Base-by-base conservation (phyloP, 2,329 filamentous ascomycete genomes). In the Penicillium carneum region DNA sequence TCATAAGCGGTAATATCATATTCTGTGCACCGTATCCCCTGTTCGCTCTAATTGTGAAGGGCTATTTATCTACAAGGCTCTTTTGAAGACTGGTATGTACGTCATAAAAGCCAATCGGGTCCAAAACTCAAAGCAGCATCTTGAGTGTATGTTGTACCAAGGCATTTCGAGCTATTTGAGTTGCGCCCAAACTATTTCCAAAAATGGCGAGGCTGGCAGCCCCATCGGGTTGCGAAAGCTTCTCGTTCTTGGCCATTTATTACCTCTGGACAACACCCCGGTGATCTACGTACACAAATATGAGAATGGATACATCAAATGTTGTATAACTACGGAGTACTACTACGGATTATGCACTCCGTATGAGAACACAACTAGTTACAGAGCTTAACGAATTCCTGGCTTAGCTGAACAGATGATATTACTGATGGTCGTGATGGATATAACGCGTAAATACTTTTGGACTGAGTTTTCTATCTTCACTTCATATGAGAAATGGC, bases 51-150 rank as follows among this genome's bases (percentile, higher is more conserved):
- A 11, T 11, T 18, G 5, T n/a, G 26, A 45, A 46, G 26, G 16
- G 2, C 10, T 9, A 41, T 41, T 12, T 45, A 7, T 16, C 8
- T 0, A 4, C 10, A 3, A 14, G 20, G 4, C 10, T 10, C 12
- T 11, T 12, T 18, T 26, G 20, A 43, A 43, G 12, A 16, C 12
- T 26, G 23, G 23, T 26, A 10, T 11, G 14, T 20, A 39, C 41
- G 66, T 68, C 23, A 20, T 20, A 23, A 14, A 23, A 20, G n/a
- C 18, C 1, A 9, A 43, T 26, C 9, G 10, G 20, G 20, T 16
- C 20, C 11, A 43, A 10, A 43, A 9, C 39, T 20, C 9, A 41
- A 18, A 18, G 10, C 10, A 18, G n/a, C 3, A n/a, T 41, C 8
- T 39, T n/a, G 11, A 14, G 11, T 26, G 23, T 26, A 23, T 5